phyloP scores from a whole-genome alignment of 2,329 filamentous ascomycete species.

The Monosporascus sp. region DNA sequence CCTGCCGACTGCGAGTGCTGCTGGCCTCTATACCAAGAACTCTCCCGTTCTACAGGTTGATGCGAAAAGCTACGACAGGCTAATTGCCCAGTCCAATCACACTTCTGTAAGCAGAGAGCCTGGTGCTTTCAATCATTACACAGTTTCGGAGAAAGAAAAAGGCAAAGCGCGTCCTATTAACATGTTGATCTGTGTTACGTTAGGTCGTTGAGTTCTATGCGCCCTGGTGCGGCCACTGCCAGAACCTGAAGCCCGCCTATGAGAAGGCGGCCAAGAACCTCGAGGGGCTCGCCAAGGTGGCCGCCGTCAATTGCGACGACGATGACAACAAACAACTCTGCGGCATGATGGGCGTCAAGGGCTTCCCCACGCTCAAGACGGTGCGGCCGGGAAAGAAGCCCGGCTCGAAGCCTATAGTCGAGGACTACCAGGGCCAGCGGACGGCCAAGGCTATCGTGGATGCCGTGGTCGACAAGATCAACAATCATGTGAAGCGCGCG shows the following conservation, averaged over 20 bases:
- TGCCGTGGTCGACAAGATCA: slow-evolving; percentile 78
- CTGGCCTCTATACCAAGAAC: slow-evolving; percentile 76
- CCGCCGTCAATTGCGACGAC: slow-evolving; percentile 91
- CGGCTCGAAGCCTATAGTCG: slow-evolving; percentile 68
- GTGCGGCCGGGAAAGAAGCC: slow-evolving; percentile 78
- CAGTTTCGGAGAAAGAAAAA: too few species aligned
- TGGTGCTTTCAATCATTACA: too few species aligned
- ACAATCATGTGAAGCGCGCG: slow-evolving; percentile 80
- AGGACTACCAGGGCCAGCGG: slow-evolving; percentile 84
- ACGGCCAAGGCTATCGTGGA: slow-evolving; percentile 84
- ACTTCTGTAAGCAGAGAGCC: slow-evolving; percentile 62
- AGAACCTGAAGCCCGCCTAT: slow-evolving; percentile 91
- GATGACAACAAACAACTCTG: slow-evolving; percentile 88
- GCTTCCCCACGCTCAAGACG: slow-evolving; percentile 95
- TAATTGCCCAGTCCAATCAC: slow-evolving; percentile 86
- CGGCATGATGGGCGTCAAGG: slow-evolving; percentile 77
- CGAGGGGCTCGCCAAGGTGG: slow-evolving; percentile 88
- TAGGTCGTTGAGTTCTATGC: slow-evolving; percentile 83
- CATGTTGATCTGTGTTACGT: background rate
- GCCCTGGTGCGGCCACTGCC: slow-evolving; percentile 95
- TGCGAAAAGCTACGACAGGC: slow-evolving; percentile 68
- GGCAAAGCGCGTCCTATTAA: background rate
- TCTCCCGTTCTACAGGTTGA: slow-evolving; percentile 83
- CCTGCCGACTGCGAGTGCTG: slow-evolving; percentile 60
- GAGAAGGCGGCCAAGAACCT: slow-evolving; percentile 89